Evolutionary conservation across 805 yeast genomes (phyloP).

Genomic region (Geotrichum ghanense): DNA sequence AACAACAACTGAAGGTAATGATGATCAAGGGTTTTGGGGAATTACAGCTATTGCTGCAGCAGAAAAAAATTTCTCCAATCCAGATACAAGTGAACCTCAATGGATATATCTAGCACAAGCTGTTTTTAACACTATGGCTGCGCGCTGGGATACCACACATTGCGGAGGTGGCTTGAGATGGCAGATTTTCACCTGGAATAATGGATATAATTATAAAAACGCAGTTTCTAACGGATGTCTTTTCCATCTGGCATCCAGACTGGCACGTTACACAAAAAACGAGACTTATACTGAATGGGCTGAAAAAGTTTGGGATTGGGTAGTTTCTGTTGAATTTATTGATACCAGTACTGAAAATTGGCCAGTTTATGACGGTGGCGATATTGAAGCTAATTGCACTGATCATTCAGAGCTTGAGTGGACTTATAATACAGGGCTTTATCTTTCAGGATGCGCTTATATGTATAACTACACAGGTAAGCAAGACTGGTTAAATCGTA

Average conservation of each 20-base stretch:
- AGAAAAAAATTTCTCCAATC: slow-evolving; percentile 72
- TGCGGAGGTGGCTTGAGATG: slow-evolving; percentile 80
- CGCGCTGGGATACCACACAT: slow-evolving; percentile 57
- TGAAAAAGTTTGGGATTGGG: slow-evolving; percentile 68
- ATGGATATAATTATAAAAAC: slow-evolving; percentile 80
- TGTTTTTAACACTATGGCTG: slow-evolving; percentile 71
- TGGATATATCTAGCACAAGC: slow-evolving; percentile 80
- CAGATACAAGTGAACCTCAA: slow-evolving; percentile 42
- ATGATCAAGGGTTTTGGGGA: slow-evolving; percentile 93
- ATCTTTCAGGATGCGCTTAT: slow-evolving; percentile 59
- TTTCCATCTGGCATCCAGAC: slow-evolving; percentile 71
- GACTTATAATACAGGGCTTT: slow-evolving; percentile 65
- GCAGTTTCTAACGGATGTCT: slow-evolving; percentile 75
- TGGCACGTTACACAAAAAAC: slow-evolving; percentile 68
- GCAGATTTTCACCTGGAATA: slow-evolving; percentile 85
- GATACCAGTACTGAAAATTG: slow-evolving; percentile 18
- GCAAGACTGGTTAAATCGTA: slow-evolving; percentile 45
- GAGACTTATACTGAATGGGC: slow-evolving; percentile 65
- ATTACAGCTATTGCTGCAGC: slow-evolving; percentile 75
- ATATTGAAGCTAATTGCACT: slow-evolving; percentile 36
- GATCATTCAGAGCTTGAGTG: slow-evolving; percentile 44
- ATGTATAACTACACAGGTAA: slow-evolving; percentile 53
- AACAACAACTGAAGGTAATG: slow-evolving; percentile 79
- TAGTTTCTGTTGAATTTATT: slow-evolving; percentile 36
- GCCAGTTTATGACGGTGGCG: slow-evolving; percentile 71